Evolutionary conservation across 2,329 filamentous ascomycete species (phyloP).

Genomic region (Aspergillus ochraceus): DNA sequence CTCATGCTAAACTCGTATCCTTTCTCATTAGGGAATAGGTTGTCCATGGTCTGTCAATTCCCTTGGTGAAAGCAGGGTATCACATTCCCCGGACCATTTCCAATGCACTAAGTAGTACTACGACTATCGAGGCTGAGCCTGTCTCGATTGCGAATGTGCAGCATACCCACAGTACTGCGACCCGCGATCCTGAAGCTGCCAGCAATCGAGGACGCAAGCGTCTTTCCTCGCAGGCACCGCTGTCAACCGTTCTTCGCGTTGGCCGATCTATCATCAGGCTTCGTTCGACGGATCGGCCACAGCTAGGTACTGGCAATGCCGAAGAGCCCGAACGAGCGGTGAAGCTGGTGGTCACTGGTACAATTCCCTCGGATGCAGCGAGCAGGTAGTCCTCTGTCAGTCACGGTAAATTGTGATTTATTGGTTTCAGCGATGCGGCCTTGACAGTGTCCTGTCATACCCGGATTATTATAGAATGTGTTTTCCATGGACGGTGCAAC

Average conservation of each 20-base stretch:
- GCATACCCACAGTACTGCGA: constrained; percentile 37
- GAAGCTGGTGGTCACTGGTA: constrained; percentile 19
- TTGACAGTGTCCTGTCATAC: not conserved
- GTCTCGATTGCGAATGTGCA: constrained; percentile 27
- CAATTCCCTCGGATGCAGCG: not conserved
- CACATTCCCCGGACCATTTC: constrained; percentile 49
- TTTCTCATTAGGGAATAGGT: constrained; percentile 53
- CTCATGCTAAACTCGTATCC: not conserved
- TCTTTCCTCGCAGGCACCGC: constrained; percentile 15
- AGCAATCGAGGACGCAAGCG: constrained; percentile 29
- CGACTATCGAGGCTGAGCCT: constrained; percentile 28
- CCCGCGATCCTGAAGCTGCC: constrained; percentile 14
- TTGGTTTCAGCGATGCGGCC: not conserved
- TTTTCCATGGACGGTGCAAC: not conserved
- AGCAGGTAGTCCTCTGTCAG: not conserved
- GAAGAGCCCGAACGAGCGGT: constrained; percentile 37
- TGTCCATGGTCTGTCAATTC: constrained; percentile 80
- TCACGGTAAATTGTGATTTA: not conserved
- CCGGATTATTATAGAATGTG: not conserved
- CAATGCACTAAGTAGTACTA: constrained; percentile 44
- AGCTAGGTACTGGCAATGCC: constrained; percentile 20
- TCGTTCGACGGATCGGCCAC: constrained; percentile 15
- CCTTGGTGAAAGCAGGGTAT: constrained; percentile 56
- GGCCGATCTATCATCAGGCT: constrained; percentile 26
- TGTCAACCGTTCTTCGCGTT: constrained; percentile 27